phyloP scores from a whole-genome alignment of 208 protist genomes.

The Crithidia brevicula region DNA sequence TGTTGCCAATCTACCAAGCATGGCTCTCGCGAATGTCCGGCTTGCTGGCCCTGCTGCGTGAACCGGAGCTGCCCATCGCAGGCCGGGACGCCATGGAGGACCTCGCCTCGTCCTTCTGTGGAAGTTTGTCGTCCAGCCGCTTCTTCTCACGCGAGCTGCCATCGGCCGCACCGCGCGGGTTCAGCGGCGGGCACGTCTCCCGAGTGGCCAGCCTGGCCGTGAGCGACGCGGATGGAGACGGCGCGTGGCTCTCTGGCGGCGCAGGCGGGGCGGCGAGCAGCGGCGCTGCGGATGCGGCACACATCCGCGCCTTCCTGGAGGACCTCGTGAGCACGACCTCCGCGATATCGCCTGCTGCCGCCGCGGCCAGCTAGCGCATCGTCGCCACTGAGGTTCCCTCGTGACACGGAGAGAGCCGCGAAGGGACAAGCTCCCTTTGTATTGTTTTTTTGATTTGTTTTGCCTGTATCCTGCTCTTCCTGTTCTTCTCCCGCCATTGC shows the following conservation, averaged over 20 bases:
- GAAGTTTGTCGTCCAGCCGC: neutral
- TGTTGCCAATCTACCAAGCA: neutral
- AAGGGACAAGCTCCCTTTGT: neutral
- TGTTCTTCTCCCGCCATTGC: too few species aligned
- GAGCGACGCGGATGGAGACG: conserved; percentile 29
- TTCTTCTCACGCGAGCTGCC: conserved; percentile 14
- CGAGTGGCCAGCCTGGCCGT: conserved; percentile 32
- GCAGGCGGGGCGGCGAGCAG: neutral
- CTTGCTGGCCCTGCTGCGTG: conserved; percentile 24
- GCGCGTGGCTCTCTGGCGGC: neutral
- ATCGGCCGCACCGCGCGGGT: neutral
- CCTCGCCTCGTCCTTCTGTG: neutral
- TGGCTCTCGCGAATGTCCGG: conserved; percentile 21
- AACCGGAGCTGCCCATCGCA: neutral
- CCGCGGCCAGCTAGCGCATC: neutral
- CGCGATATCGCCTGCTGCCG: neutral
- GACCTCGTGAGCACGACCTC: conserved; percentile 17
- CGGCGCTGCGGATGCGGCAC: conserved; percentile 1
- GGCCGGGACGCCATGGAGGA: too few species aligned
- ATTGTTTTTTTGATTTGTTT: neutral
- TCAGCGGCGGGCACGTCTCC: conserved; percentile 15
- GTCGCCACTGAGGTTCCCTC: neutral
- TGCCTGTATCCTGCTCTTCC: neutral
- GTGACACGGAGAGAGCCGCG: neutral
- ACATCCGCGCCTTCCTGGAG: conserved; percentile 22